Conservation (phyloP, 2,329 filamentous ascomycete genomes). For the Amphichorda felina region DNA sequence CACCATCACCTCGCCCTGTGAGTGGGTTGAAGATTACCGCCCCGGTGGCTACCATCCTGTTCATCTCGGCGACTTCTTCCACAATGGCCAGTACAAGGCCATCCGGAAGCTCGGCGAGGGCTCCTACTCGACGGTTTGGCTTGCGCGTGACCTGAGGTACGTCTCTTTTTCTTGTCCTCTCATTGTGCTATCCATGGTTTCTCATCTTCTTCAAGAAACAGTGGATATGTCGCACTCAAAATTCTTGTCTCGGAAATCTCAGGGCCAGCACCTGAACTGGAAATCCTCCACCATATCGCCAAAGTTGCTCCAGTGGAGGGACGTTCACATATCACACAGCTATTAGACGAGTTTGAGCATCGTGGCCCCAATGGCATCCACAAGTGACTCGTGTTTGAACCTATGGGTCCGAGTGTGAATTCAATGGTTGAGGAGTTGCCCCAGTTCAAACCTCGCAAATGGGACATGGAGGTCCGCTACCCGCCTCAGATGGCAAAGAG, state of each 20-base stretch:
- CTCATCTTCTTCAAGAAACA: background rate
- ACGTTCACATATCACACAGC: slow-evolving; percentile 15
- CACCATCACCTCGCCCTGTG: slow-evolving; percentile 1
- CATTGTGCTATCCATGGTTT: background rate
- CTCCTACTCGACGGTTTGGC: slow-evolving; percentile 9
- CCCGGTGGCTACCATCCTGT: slow-evolving; percentile 9
- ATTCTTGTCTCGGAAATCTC: background rate
- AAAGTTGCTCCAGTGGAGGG: slow-evolving; percentile 9
- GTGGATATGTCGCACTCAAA: slow-evolving; percentile 6
- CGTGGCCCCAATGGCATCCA: slow-evolving; percentile 18
- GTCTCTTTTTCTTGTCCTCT: slow-evolving; percentile 20
- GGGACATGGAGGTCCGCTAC: slow-evolving; percentile 11
- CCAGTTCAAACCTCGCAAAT: slow-evolving; percentile 14
- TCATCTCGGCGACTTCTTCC: slow-evolving; percentile 6
- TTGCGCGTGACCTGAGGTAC: slow-evolving; percentile 18
- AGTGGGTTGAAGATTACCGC: slow-evolving; percentile 4
- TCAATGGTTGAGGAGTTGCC: slow-evolving; percentile 20
- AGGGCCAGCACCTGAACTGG: background rate
- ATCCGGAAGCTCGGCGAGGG: slow-evolving; percentile 10
- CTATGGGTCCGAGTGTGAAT: slow-evolving; percentile 23
- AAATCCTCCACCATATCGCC: background rate
- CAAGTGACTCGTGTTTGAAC: slow-evolving; percentile 16
- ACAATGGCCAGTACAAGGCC: slow-evolving; percentile 6
- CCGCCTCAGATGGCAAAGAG: slow-evolving; percentile 24
- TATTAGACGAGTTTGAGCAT: slow-evolving; percentile 15